Percentiles rank a stretch among this genome's conserved stretches.
Evolutionary conservation across 495 filamentous ascomycete genomes (phyloP).

Genomic region (Lentithecium fluviatile): DNA sequence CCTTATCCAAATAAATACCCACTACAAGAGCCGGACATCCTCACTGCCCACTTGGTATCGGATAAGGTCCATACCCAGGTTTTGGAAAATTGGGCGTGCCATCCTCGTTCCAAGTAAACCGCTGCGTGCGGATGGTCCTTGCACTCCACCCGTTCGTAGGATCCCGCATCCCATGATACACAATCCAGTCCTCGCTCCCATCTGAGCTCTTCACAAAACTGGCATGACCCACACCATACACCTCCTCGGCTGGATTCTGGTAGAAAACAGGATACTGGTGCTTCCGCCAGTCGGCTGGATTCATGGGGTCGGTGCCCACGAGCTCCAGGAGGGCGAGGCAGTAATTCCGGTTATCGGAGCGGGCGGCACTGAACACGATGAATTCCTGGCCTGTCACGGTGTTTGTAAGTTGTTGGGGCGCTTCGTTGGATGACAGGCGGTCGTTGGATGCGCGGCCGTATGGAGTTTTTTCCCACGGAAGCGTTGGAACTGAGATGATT

Average conservation of each 20-base stretch:
- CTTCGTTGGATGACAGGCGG: constrained; percentile 51
- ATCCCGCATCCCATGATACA: constrained; percentile 52
- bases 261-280: constrained; percentile 50
- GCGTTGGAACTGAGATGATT: constrained; percentile 47
- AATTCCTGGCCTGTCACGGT: constrained; percentile 49
- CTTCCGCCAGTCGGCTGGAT: constrained; percentile 50
- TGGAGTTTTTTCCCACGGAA: constrained; percentile 52
- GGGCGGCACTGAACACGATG: constrained; percentile 50
- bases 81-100: constrained; percentile 44
- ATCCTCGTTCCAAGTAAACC: constrained; percentile 45
- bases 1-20: too few relatives aligned
- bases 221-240: constrained; percentile 54
- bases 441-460: constrained; percentile 48
- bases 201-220: constrained; percentile 50
- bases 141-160: constrained; percentile 42
- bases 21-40: neutral
- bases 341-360: constrained; percentile 50
- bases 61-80: constrained; percentile 46
- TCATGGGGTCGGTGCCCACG: constrained; percentile 52
- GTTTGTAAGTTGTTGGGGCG: constrained; percentile 51
- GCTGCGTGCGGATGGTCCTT: constrained; percentile 45
- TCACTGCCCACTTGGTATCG: constrained; percentile 38
- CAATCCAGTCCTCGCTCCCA: constrained; percentile 50
- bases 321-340: constrained; percentile 48
- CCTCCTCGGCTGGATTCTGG: constrained; percentile 46